Evolutionary conservation across 306 rosid genomes (phyloP).

Genomic region (Lathyrus tuberosus): DNA sequence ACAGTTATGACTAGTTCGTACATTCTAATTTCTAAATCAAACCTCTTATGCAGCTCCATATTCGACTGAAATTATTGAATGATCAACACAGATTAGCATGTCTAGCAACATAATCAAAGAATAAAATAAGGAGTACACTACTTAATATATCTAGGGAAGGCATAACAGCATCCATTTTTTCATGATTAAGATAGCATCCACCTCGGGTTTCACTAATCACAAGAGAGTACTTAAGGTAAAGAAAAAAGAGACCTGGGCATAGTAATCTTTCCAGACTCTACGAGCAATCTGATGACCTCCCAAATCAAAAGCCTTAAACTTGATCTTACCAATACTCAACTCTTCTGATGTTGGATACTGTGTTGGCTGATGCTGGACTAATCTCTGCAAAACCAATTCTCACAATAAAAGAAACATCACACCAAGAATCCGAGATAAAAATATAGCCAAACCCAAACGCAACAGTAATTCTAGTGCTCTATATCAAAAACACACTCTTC

Average conservation of each 20-base stretch:
- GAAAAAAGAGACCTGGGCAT: constrained; percentile 63
- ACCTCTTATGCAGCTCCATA: constrained; percentile 1
- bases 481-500: not conserved
- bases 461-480: constrained; percentile 5
- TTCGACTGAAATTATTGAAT: not conserved
- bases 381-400: constrained; percentile 65
- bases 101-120: not conserved
- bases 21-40: constrained; percentile 5
- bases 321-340: constrained; percentile 89
- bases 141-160: not conserved
- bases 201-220: not conserved
- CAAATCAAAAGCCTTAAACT: constrained; percentile 89
- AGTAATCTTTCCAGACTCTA: constrained; percentile 95
- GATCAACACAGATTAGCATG: constrained; percentile 17
- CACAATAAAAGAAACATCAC: constrained; percentile 34
- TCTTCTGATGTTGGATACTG: constrained; percentile 93
- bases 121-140: not conserved
- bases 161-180: not conserved
- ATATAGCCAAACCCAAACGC: constrained; percentile 12
- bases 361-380: constrained; percentile 96
- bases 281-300: constrained; percentile 92
- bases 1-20: constrained; percentile 13
- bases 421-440: constrained; percentile 13
- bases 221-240: not conserved
- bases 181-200: constrained; percentile 3